Evolutionary conservation across 345 rosid genomes (phyloP).

Genomic region (Eucalyptus sp.): DNA sequence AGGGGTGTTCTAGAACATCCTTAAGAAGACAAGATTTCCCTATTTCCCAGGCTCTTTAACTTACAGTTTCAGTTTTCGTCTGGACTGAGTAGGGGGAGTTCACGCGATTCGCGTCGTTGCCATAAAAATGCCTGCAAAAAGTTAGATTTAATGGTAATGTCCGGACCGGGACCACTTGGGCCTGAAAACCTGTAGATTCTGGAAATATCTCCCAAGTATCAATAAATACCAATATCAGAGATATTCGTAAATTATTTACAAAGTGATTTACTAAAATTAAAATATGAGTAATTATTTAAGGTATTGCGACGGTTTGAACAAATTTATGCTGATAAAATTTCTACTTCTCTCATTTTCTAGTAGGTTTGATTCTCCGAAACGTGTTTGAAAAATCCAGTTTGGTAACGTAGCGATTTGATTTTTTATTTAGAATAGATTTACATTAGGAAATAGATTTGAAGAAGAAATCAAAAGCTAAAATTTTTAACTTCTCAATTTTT

Average conservation of each 20-base stretch:
- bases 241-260: background rate
- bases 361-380: accelerated
- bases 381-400: too few species aligned
- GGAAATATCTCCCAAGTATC: background rate
- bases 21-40: background rate
- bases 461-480: too few species aligned
- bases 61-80: background rate
- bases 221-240: background rate
- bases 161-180: background rate
- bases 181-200: background rate
- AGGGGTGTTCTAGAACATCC: background rate
- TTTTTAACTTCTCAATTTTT: too few species aligned
- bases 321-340: too few species aligned
- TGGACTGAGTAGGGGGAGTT: background rate
- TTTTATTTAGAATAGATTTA: too few species aligned
- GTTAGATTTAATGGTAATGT: background rate
- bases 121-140: background rate
- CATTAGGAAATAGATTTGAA: too few species aligned
- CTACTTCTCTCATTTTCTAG: too few species aligned
- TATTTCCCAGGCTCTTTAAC: background rate
- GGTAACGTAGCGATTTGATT: too few species aligned
- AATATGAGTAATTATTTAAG: background rate
- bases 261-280: background rate
- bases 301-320: background rate
- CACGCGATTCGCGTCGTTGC: background rate